Conservation (phyloP, 2,329 filamentous ascomycete species). For the Fusarium torulosum region DNA sequence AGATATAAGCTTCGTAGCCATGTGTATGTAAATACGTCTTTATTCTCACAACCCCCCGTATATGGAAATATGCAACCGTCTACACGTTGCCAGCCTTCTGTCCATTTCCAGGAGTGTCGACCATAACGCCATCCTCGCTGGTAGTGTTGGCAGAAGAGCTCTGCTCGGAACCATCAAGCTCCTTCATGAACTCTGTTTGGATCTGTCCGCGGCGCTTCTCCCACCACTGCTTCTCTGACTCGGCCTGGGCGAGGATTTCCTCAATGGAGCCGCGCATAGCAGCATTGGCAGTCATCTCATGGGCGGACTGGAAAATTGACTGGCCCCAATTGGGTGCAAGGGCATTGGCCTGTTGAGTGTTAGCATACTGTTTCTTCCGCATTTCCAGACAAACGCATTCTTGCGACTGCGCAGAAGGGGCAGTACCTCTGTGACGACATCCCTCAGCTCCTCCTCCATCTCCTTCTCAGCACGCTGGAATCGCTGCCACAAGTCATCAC, state of each 20-base stretch:
- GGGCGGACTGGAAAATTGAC: conserved; percentile 95
- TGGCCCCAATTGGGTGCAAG: conserved; percentile 91
- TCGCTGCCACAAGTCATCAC: conserved; percentile 95
- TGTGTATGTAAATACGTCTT: conserved; percentile 6
- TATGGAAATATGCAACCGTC: background rate
- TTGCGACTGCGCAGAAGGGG: background rate
- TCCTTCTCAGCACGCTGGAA: conserved; percentile 95
- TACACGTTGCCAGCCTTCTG: conserved; percentile 66
- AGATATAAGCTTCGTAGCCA: conserved; percentile 4
- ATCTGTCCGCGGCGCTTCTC: conserved; percentile 82
- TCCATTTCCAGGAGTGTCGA: conserved; percentile 73
- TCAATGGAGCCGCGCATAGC: conserved; percentile 79
- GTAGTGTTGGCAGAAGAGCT: conserved; percentile 55
- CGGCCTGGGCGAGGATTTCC: conserved; percentile 78
- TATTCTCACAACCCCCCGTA: background rate
- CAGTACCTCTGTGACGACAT: conserved; percentile 89
- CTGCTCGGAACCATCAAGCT: conserved; percentile 76
- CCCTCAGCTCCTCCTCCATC: conserved; percentile 94
- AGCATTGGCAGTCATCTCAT: conserved; percentile 92
- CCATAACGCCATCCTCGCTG: conserved; percentile 72
- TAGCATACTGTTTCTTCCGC: conserved; percentile 1
- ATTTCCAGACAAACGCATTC: background rate
- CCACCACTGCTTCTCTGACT: conserved; percentile 91
- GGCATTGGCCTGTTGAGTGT: conserved; percentile 81
- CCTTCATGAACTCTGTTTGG: conserved; percentile 83